Percentiles rank a stretch among this genome's conserved stretches.
These are phyloP conservation scores for Neurospora discreta DNA, from an alignment of 495 filamentous ascomycete species.

Conservation along the genomic window DNA sequence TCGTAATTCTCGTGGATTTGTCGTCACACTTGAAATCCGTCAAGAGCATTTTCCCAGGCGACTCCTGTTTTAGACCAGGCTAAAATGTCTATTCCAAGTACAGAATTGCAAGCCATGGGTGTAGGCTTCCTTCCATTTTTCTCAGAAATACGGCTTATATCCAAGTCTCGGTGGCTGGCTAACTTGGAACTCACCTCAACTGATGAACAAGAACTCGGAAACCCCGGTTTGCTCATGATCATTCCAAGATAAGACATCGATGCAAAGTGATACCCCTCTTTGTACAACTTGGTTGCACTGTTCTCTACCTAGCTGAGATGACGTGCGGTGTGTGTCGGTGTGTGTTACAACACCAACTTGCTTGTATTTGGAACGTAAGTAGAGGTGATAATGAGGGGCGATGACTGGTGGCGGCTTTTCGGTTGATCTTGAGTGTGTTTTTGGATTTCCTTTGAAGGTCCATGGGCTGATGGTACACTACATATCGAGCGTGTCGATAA, in stretches of 20 bases:
- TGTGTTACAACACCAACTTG: background rate
- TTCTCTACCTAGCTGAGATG: background rate
- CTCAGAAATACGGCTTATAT: background rate
- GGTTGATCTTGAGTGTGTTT: too few relatives aligned
- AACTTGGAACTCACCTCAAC: background rate
- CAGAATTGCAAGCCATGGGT: background rate
- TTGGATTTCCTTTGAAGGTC: too few relatives aligned
- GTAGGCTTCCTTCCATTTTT: background rate
- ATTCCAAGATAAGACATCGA: background rate
- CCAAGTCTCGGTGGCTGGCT: background rate
- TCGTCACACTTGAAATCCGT: background rate
- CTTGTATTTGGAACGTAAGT: background rate
- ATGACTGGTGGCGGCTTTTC: too few relatives aligned
- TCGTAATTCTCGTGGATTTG: background rate
- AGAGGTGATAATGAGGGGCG: too few relatives aligned
- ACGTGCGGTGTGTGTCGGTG: background rate
- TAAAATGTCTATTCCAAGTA: background rate
- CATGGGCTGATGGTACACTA: too few relatives aligned
- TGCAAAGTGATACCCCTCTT: background rate
- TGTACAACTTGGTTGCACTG: background rate
- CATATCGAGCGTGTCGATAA: too few relatives aligned
- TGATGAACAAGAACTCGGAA: background rate
- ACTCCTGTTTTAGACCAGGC: background rate
- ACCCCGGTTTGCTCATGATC: background rate
- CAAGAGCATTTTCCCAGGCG: background rate